Base-by-base conservation (phyloP, 106 monocot genomes). In the Dendrobium chrysotoxum region DNA sequence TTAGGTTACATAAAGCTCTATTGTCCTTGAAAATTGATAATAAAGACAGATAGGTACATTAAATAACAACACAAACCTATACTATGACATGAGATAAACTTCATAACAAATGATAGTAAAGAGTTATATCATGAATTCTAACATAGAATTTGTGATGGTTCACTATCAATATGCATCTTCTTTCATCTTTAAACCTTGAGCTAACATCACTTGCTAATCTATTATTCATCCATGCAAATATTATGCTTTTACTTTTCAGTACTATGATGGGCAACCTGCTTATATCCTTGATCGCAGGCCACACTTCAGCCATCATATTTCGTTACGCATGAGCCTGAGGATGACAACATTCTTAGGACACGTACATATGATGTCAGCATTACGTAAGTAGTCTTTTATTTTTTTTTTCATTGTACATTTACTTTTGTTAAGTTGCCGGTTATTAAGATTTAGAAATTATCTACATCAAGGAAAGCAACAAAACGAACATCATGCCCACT, bases 281-380 rank as follows among this genome's bases (percentile, higher is more conserved):
- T 47, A 4, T 45, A 46, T 16, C 15, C 13, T 47, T 47, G 25
- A 76, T 42, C 28, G 26, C 86, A 99, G 99, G 99, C 95, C 55
- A 93, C 95, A 11, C 83, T 93, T 68, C 88, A 88, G 57, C 78
- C 91, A 55, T 46, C 87, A 11, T 99, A 99, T 85, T 89, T 99
- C 87, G 91, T 99, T 84, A 91, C 99, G 38, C 86, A 93, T 41
- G 99, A 99, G 81, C 95, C 99, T 73, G 95, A 95, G 53, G 95
- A 99, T 88, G 99, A 99, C 80, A 93, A 99, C 70, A 95, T 99
- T 84, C 99, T 99, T 68, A 91, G 88, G 4, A 99, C 99, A 28
- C 88, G 99, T 70, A 99, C 99, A 42, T 99, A 99, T 87, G 99
- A 99, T 83, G 53, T 99, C 68, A 99, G 99, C 90, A 99, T 99